These are phyloP conservation scores for Mucor piriformis DNA, from an alignment of 371 early-diverging fungal genomes.

Conservation along the genomic window DNA sequence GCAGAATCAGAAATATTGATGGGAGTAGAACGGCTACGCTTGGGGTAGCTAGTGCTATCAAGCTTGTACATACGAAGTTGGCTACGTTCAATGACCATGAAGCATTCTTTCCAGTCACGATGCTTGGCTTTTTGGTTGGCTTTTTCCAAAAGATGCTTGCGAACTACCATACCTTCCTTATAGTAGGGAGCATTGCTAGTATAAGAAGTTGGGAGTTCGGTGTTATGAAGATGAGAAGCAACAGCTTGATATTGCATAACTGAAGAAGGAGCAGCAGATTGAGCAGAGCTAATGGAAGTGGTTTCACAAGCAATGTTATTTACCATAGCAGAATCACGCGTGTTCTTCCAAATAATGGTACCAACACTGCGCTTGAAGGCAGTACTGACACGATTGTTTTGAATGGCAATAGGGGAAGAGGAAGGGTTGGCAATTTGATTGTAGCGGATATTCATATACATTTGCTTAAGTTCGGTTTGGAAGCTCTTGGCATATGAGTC, in stretches of 20 bases:
- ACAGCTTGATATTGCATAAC: slow-evolving; percentile 32
- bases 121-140: slow-evolving; percentile 75
- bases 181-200: slow-evolving; percentile 40
- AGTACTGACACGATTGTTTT: slow-evolving; percentile 17
- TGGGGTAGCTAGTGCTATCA: slow-evolving; percentile 40
- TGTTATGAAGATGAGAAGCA: slow-evolving; percentile 25
- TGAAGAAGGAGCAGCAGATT: slow-evolving; percentile 19
- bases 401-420: slow-evolving; percentile 1
- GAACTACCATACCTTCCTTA: slow-evolving; percentile 74
- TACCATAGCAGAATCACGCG: slow-evolving; percentile 27
- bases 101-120: slow-evolving; percentile 81
- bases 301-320: slow-evolving; percentile 4
- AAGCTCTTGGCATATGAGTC: slow-evolving; percentile 20
- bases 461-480: slow-evolving; percentile 30
- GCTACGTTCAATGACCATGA: slow-evolving; percentile 72
- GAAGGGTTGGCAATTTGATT: slow-evolving; percentile 67
- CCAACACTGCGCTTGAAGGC: slow-evolving; percentile 41
- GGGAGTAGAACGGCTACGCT: slow-evolving; percentile 10
- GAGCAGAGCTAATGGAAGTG: slow-evolving; percentile 1
- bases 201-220: slow-evolving; percentile 21
- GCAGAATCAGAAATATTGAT: slow-evolving; percentile 48
- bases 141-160: slow-evolving; percentile 80
- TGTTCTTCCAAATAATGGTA: slow-evolving; percentile 36
- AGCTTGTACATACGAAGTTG: slow-evolving; percentile 79
- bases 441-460: slow-evolving; percentile 67